phyloP scores from a whole-genome alignment of 2,329 filamentous ascomycete genomes.

The Penicillium polonicum region DNA sequence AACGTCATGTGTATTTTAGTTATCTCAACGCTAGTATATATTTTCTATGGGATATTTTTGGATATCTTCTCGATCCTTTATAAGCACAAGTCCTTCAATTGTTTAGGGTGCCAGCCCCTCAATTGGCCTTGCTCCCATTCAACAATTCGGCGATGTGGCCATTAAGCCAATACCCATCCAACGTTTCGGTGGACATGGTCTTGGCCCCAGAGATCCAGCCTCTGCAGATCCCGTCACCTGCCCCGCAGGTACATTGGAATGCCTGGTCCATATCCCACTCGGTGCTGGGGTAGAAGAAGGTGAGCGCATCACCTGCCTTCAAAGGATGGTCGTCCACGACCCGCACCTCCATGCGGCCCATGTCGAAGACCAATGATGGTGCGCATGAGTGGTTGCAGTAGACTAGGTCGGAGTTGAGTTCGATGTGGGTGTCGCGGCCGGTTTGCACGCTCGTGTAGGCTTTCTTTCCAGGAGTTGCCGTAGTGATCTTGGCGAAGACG shows the following conservation, averaged over 20 bases:
- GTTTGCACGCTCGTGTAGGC: slow-evolving; percentile 56
- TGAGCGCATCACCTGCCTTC: slow-evolving; percentile 43
- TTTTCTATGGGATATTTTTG: slow-evolving; percentile 1
- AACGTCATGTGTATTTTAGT: background rate
- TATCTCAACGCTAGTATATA: slow-evolving; percentile 7
- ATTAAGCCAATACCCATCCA: slow-evolving; percentile 46
- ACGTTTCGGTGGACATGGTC: slow-evolving; percentile 32
- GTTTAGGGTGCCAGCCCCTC: slow-evolving; percentile 5
- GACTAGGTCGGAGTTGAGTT: slow-evolving; percentile 57
- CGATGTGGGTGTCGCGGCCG: slow-evolving; percentile 51
- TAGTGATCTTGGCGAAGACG: slow-evolving; percentile 50
- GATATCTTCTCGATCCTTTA: background rate
- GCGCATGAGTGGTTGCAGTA: slow-evolving; percentile 59
- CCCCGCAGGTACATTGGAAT: slow-evolving; percentile 47
- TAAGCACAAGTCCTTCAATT: background rate
- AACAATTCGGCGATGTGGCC: slow-evolving; percentile 40
- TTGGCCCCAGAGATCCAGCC: slow-evolving; percentile 44
- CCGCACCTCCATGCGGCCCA: slow-evolving; percentile 43
- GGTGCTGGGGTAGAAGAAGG: slow-evolving; percentile 52
- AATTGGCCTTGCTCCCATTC: slow-evolving; percentile 18
- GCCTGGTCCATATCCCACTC: slow-evolving; percentile 52
- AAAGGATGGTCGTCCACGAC: slow-evolving; percentile 41
- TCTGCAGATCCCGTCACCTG: slow-evolving; percentile 35
- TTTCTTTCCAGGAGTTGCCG: slow-evolving; percentile 44
- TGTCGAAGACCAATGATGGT: slow-evolving; percentile 56